Conservation (phyloP, 2,329 filamentous ascomycete genomes). For the Didymella exigua region DNA sequence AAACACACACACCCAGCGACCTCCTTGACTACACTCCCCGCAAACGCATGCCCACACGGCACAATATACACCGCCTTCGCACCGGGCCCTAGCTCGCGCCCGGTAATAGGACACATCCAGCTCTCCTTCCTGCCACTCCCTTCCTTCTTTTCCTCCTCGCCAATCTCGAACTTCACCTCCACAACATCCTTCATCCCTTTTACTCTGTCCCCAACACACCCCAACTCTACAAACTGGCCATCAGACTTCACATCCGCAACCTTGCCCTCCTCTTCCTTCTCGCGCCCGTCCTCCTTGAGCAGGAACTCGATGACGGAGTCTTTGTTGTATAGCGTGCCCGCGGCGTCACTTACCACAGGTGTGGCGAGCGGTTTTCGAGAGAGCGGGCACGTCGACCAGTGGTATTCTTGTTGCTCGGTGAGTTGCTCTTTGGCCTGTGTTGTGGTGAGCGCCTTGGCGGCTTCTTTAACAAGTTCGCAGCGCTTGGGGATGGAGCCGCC, state of each 20-base stretch:
- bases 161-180: conserved; percentile 75
- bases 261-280: conserved; percentile 62
- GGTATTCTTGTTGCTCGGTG: conserved; percentile 82
- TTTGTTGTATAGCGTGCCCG: conserved; percentile 91
- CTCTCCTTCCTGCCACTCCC: conserved; percentile 58
- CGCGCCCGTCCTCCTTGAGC: conserved; percentile 61
- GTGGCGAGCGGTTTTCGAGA: conserved; percentile 75
- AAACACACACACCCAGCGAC: conserved; percentile 69
- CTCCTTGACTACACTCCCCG: conserved; percentile 82
- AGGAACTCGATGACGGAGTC: conserved; percentile 79
- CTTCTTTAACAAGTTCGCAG: conserved; percentile 93
- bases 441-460: conserved; percentile 79
- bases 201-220: conserved; percentile 65
- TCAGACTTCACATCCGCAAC: conserved; percentile 56
- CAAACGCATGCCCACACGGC: conserved; percentile 94
- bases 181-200: conserved; percentile 85
- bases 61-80: conserved; percentile 87
- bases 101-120: conserved; percentile 85
- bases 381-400: conserved; percentile 87
- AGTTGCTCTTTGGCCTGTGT: conserved; percentile 88
- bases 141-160: conserved; percentile 45
- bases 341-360: conserved; percentile 82
- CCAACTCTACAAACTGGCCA: conserved; percentile 57
- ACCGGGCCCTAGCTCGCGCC: conserved; percentile 79
- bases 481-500: conserved; percentile 94